Evolutionary conservation across 768 basidiomycete genomes (phyloP), one percentile per base, ranked within the genome.

Genomic region (Sporobolomyces roseus): DNA sequence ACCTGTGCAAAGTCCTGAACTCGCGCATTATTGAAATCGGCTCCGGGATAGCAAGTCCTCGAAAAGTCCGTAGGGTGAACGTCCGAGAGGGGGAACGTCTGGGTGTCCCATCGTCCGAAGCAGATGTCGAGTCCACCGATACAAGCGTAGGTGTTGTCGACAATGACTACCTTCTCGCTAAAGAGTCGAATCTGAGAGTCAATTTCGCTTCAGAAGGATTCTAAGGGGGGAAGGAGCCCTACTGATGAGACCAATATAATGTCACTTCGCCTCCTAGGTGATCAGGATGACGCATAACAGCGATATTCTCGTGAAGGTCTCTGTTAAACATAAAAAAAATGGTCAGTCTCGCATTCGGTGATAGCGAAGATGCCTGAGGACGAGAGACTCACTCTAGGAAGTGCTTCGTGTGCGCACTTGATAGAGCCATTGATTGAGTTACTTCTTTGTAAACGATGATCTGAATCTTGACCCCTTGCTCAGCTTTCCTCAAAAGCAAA

Each of bases 31-130:
- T 96, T 93, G 80, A 88, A 94, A 76, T 93, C 93, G 78, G 96
- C 81, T 12, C 94, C 94, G 0, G 94, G 90, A 82, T 94, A 98
- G 32, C 98, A 82, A 1, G 90, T 91, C 60, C 82, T 83, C 51
- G 79, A 75, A 76, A 93, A 92, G 74, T 93, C 83, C 3, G 91
- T 91, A 0, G 91, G 92, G 76, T 97, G 93, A 4, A 86, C 90
- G 75, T 99, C 94, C 5, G 93, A 88, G 45, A 97, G 83, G 1
- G 93, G 93, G 77, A 79, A 89, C 46, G 81, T 88, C 76, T 90
- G 86, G 0, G 89, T 91, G 79, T 98, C 96, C 93, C 94, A 99
- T 25, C 96, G 88, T 16, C 96, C 96, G 74, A 93, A 96, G 58
- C 70, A 71, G 41, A 96, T 82, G 78, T 99, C 96, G 32, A 99